phyloP scores from a whole-genome alignment of 257 asterid species.

The Nicotiana benthamiana region DNA sequence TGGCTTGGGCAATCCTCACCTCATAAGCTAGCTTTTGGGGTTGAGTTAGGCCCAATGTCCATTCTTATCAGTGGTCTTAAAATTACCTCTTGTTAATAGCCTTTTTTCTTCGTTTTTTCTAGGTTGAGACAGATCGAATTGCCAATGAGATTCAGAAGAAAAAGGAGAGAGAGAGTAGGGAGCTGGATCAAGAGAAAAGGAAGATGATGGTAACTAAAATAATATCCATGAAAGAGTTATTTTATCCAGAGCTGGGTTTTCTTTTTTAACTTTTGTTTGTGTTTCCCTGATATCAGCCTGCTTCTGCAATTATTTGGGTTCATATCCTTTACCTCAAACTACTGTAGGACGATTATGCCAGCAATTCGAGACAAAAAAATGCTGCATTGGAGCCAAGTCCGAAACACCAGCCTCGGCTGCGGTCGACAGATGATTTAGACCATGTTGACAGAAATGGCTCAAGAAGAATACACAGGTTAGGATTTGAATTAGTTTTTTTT shows the following conservation, averaged over 20 bases:
- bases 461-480: constrained; percentile 56
- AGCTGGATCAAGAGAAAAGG: constrained; percentile 50
- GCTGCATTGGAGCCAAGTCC: constrained; percentile 31
- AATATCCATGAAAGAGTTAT: constrained; percentile 49
- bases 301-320: constrained; percentile 97
- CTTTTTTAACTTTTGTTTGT: constrained; percentile 41
- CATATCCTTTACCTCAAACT: constrained; percentile 97
- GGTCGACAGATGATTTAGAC: constrained; percentile 41
- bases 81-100: constrained; percentile 1
- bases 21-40: no score
- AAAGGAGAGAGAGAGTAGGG: constrained; percentile 73
- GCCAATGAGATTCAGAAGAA: constrained; percentile 64
- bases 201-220: constrained; percentile 53
- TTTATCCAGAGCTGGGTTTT: constrained; percentile 23
- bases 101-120: constrained; percentile 8
- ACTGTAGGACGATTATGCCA: constrained; percentile 81
- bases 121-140: constrained; percentile 89
- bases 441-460: constrained; percentile 44
- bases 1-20: no score
- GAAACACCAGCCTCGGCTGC: constrained; percentile 36
- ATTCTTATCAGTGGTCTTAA: no score
- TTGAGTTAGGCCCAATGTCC: no score
- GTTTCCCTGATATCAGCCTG: constrained; percentile 78
- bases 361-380: constrained; percentile 30
- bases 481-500: neutral